Evolutionary conservation across 2,329 filamentous ascomycete species (phyloP), one percentile per base, ranked within the genome.

Genomic region (Colletotrichum somersetense): DNA sequence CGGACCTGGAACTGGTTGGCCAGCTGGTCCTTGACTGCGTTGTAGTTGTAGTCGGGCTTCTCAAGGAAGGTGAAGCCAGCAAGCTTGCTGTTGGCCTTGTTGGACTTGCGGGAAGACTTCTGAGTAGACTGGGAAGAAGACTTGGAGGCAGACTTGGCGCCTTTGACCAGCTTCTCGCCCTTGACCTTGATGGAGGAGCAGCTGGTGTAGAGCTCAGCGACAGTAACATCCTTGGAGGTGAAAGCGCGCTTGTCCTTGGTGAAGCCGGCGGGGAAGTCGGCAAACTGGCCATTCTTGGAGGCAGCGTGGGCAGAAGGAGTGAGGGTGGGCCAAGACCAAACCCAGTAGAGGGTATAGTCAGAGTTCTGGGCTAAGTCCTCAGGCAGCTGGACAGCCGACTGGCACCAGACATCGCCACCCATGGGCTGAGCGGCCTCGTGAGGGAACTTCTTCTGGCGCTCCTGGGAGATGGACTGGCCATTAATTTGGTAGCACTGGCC

Each of bases 261-360:
- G 33, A 71, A 71, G 48, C 73, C 73, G 8, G 68, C 69, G 7
- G 83, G 81, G 69, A 81, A 86, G 67, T 81, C 80, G 30, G 85
- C 83, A 66, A 81, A 86, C 68, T 81, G 79, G 38, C 85, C 83
- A 73, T 82, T 75, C 73, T 78, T 78, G 58, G 82, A 84, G 26
- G 77, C 78, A 20, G 81, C 79, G 46, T 81, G 76, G 74, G 87
- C 81, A 72, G 80, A 82, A 75, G 78, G 81, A 74, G 79, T 81
- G 50, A 90, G 85, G 18, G 89, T 91, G 3, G 92, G 91, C 94
- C 95, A 99, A 81, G 97, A 92, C 96, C 96, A 98, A 57, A 98
- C 92, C 96, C 96, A 98, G 85, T 97, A 97, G 63, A 97, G 83
- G 3, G 94, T 96, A 80, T 95, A 93, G 38, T 87, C 87, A 40